Conservation (phyloP, 2,329 filamentous ascomycete species). For the Dendrostoma leiphaemia region DNA sequence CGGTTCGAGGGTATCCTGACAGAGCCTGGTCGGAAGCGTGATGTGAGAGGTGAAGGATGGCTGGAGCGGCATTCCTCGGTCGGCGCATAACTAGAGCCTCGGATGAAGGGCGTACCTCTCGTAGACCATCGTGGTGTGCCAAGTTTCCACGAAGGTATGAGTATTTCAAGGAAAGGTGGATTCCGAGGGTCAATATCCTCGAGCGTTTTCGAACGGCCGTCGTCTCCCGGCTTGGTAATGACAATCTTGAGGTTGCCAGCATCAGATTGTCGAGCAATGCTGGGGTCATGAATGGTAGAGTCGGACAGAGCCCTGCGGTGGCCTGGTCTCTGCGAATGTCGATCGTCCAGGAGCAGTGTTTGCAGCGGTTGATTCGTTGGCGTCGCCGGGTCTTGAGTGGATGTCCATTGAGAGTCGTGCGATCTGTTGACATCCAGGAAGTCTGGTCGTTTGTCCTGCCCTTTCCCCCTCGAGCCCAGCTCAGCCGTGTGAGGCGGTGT, state of each 20-base stretch:
- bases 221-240: constrained; percentile 68
- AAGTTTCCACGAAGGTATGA: constrained; percentile 81
- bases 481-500: constrained; percentile 60
- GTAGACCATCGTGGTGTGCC: constrained; percentile 79
- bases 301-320: constrained; percentile 71
- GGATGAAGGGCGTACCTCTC: constrained; percentile 72
- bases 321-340: constrained; percentile 30
- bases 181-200: constrained; percentile 49
- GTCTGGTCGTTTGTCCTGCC: constrained; percentile 26
- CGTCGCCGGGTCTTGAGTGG: constrained; percentile 38
- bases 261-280: constrained; percentile 50
- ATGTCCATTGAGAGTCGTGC: constrained; percentile 41
- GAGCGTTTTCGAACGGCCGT: constrained; percentile 59
- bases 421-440: constrained; percentile 25
- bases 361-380: constrained; percentile 30
- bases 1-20: constrained; percentile 36
- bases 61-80: constrained; percentile 71
- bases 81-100: constrained; percentile 77
- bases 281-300: constrained; percentile 70
- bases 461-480: constrained; percentile 43
- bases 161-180: constrained; percentile 63
- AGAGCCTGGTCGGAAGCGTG: constrained; percentile 33
- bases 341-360: constrained; percentile 32
- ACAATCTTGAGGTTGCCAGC: constrained; percentile 74
- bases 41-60: constrained; percentile 42